Base-by-base conservation (phyloP, 1,139 yeast species). In the Kodamaea plutei region DNA sequence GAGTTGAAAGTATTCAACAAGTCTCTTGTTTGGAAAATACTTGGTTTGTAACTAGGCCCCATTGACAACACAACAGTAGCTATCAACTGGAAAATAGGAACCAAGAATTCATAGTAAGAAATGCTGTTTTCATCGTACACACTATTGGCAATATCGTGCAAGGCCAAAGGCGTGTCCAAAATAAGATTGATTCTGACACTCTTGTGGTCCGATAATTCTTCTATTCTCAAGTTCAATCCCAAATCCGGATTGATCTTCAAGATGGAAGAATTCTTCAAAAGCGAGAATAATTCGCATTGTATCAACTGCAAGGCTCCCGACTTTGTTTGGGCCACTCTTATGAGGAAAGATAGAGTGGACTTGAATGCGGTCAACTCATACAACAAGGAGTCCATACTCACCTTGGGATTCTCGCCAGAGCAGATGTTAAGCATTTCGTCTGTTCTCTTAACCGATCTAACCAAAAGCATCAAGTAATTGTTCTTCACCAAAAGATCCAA, bases 361-460 rank as follows among this genome's bases (percentile, higher is more conserved):
- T 82, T 83, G 56, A 83, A 83, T 1, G 87, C 81, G 0, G 91
- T 83, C 17, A 84, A 56, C 46, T 84, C 95, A 50, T 80, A 81
- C 7, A 80, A 54, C 20, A 84, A 56, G 2, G 74, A 60, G 25
- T 77, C 78, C 25, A 77, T 48, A 4, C 73, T 61, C 4, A 76
- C 56, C 2, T 57, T 56, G 1, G 54, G 41, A 21, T 48, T 40
- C 8, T 32, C 41, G 2, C 37, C 39, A 10, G 60, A 62, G 34
- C 70, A 62, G 15, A 58, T 44, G n/a, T 59, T 52, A 25, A 84
- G 52, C 38, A 80, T 66, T 25, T 75, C 80, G 50, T 87, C 95
- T 1, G 84, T 73, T 35, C 85, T 63, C 44, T 76, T 76, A 22
- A 87, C 60, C 1, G 87, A 76, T 44, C 83, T 72, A 6, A 84